Conservation (phyloP, 2,329 filamentous ascomycete species). For the Venturia effusa region DNA sequence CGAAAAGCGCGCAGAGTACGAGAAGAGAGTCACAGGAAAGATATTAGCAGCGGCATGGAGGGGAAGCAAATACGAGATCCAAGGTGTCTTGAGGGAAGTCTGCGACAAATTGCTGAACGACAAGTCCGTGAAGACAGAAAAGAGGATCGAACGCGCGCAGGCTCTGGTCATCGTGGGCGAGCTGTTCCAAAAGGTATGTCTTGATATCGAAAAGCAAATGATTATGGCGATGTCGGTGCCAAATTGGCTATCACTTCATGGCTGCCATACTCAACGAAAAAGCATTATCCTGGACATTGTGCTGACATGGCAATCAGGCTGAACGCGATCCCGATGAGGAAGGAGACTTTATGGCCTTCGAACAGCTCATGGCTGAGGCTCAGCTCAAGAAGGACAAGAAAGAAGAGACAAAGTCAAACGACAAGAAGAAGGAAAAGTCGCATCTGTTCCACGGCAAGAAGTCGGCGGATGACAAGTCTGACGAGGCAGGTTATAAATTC, state of each 20-base stretch:
- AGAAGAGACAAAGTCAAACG: constrained; percentile 53
- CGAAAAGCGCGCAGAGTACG: constrained; percentile 91
- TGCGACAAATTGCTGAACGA: constrained; percentile 79
- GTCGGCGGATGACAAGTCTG: not conserved
- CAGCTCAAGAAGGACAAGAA: constrained; percentile 86
- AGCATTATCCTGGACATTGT: too few species aligned
- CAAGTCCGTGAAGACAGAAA: constrained; percentile 66
- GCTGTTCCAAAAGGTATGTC: constrained; percentile 70
- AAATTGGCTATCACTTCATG: not conserved
- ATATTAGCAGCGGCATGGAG: constrained; percentile 95
- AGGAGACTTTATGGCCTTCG: constrained; percentile 96
- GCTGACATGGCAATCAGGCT: constrained; percentile 44
- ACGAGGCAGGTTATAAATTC: constrained; percentile 3
- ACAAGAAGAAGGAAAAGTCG: constrained; percentile 14
- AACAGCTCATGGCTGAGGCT: constrained; percentile 93
- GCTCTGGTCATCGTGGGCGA: constrained; percentile 82
- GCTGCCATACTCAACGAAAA: too few species aligned
- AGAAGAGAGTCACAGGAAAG: constrained; percentile 92
- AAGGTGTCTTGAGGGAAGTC: constrained; percentile 87
- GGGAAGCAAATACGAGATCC: constrained; percentile 95
- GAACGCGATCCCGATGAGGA: constrained; percentile 88
- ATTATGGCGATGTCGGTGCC: not conserved
- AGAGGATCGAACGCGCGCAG: constrained; percentile 83
- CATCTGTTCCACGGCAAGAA: not conserved
- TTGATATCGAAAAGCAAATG: not conserved